phyloP scores from a whole-genome alignment of 2,329 filamentous ascomycete genomes.

The Chaetomium sp. region DNA sequence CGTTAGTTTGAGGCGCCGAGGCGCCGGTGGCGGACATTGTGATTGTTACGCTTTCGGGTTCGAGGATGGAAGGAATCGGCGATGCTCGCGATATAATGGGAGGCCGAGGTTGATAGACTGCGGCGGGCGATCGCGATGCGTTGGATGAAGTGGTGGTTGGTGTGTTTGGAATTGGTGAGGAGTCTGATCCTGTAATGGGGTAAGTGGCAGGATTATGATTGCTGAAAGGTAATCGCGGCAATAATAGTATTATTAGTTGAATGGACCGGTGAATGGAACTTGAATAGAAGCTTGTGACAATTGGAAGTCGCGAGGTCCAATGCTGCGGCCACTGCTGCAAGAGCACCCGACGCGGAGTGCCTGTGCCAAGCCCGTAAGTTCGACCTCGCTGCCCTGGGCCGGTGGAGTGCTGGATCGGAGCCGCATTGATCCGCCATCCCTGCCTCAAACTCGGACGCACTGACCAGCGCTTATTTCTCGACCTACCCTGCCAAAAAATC shows the following conservation, averaged over 20 bases:
- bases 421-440: conserved; percentile 30
- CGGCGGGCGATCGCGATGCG: not conserved
- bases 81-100: conserved; percentile 13
- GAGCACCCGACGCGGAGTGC: not conserved
- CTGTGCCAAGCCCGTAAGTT: not conserved
- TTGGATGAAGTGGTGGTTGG: not conserved
- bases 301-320: not conserved
- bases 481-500: conserved; percentile 18
- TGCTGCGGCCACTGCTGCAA: not conserved
- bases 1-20: conserved; percentile 55
- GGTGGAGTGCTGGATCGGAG: conserved; percentile 21
- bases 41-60: not conserved
- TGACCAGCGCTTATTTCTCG: conserved; percentile 33
- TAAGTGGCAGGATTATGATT: not conserved
- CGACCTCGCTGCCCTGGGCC: no score
- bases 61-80: not conserved
- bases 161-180: not conserved
- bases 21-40: conserved; percentile 39
- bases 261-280: not conserved
- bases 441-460: conserved; percentile 25
- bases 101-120: not conserved
- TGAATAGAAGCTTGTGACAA: not conserved
- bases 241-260: not conserved
- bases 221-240: not conserved
- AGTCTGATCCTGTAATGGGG: not conserved